Base-by-base conservation (phyloP, 2,329 filamentous ascomycete species). In the Fusarium sp. region DNA sequence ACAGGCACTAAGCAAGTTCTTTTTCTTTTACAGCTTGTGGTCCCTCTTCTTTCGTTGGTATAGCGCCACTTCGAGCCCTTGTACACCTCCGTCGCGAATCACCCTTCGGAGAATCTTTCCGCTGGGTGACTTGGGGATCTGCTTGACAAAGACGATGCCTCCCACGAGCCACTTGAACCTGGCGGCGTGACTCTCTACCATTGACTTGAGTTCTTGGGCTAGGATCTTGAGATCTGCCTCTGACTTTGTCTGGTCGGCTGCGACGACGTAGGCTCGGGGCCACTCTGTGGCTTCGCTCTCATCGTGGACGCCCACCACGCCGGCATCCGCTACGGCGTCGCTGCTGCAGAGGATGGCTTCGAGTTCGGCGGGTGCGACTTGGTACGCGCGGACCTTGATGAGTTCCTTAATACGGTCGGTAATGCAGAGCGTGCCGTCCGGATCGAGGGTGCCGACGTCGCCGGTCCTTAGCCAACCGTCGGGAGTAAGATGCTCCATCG, bases 381-480 rank as follows among this genome's bases (percentile, higher is more conserved):
- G 89, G 79, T 87, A 88, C 1, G 87, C 89, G 70, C 89, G 89
- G 7, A 90, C 88, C 80, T 91, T 91, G 81, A 91, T 90, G 60
- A 91, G 83, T 73, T 89, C 92, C 85, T 95, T 94, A 80, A 91
- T 90, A 37, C 93, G 87, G 78, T 94, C 93, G 14, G 93, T 91
- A 64, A 94, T 92, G 77, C 88, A 88, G 75, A 93, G 87, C 72
- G 86, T 85, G 38, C 88, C 89, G 1, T 87, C 77, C 20, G 85
- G 79, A 72, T 90, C 86, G 31, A 90, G 83, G 71, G 89, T 90
- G 6, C 88, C 91, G 45, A 94, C 88, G 76, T 94, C 93, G 2
- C 93, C 93, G 1, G 92, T 94, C 77, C 89, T 90, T 73, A 94
- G 85, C 91, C 92, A 94, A 1, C 91, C 89, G 67, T 93, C 92